phyloP scores from a whole-genome alignment of 1,284 basidiomycete species.

The Boletellus deceptivus region DNA sequence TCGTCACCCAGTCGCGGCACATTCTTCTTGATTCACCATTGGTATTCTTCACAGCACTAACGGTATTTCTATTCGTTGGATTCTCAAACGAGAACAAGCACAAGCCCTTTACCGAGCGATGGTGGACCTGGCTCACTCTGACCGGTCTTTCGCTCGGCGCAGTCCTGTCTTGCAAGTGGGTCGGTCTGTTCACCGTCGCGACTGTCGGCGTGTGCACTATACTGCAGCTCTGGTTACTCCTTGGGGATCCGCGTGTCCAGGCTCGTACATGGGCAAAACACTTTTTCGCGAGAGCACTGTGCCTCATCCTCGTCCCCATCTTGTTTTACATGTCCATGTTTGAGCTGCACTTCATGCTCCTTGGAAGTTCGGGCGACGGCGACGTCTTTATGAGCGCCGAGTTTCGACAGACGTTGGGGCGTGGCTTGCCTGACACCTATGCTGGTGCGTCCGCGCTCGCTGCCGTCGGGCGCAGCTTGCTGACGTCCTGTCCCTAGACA shows the following conservation, averaged over 20 bases:
- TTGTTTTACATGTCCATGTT: constrained; percentile 96
- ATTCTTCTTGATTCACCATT: constrained; percentile 98
- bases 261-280: constrained; percentile 78
- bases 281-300: constrained; percentile 86
- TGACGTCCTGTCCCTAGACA: constrained; percentile 50
- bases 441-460: constrained; percentile 55
- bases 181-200: constrained; percentile 98
- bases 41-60: constrained; percentile 95
- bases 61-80: constrained; percentile 82
- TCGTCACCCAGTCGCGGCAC: constrained; percentile 93
- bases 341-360: constrained; percentile 88
- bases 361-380: constrained; percentile 90
- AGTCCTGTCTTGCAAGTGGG: constrained; percentile 96
- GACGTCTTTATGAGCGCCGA: constrained; percentile 99
- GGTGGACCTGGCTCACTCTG: constrained; percentile 94
- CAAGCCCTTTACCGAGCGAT: constrained; percentile 75
- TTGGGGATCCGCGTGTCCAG: constrained; percentile 84
- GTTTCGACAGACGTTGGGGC: constrained; percentile 94
- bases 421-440: constrained; percentile 89
- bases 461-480: constrained; percentile 1
- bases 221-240: constrained; percentile 85
- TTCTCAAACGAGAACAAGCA: constrained; percentile 91
- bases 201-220: constrained; percentile 88
- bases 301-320: constrained; percentile 83
- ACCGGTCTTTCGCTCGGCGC: constrained; percentile 90